These are phyloP conservation scores for Solanum sejunctum DNA, from an alignment of 257 asterid species.

Conservation along the genomic window DNA sequence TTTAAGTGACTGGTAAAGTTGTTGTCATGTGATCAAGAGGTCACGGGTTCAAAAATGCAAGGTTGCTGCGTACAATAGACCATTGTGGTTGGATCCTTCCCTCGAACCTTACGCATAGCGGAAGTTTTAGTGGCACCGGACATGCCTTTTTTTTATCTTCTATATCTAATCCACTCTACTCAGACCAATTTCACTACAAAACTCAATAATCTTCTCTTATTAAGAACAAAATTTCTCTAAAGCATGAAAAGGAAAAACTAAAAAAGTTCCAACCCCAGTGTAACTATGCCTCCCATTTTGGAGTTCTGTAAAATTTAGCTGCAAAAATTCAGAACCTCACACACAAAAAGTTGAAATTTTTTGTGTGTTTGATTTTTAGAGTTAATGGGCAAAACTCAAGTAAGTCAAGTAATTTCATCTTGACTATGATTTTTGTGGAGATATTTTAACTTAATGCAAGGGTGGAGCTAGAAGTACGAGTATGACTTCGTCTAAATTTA, in stretches of 20 bases:
- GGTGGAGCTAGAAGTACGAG: not conserved
- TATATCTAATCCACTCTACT: not conserved
- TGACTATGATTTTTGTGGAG: not conserved
- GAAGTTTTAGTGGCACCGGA: too few species aligned
- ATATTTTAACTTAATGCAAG: not conserved
- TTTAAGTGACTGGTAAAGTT: too few species aligned
- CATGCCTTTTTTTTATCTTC: not conserved
- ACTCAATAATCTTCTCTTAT: not conserved
- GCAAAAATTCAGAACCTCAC: not conserved
- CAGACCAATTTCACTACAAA: not conserved
- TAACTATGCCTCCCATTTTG: not conserved
- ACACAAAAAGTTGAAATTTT: not conserved
- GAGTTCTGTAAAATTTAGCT: not conserved
- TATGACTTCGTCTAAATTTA: fast-evolving
- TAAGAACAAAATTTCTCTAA: not conserved
- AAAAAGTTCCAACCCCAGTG: not conserved
- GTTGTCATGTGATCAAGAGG: too few species aligned
- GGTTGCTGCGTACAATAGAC: too few species aligned
- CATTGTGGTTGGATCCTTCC: too few species aligned
- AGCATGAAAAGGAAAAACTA: not conserved
- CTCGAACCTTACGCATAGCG: too few species aligned
- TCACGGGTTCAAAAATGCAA: too few species aligned
- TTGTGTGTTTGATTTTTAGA: too few species aligned
- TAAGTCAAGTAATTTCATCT: too few species aligned
- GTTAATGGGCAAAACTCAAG: not conserved